Evolutionary conservation across 495 filamentous ascomycete genomes (phyloP).

Genomic region (Lichina pygmaea): DNA sequence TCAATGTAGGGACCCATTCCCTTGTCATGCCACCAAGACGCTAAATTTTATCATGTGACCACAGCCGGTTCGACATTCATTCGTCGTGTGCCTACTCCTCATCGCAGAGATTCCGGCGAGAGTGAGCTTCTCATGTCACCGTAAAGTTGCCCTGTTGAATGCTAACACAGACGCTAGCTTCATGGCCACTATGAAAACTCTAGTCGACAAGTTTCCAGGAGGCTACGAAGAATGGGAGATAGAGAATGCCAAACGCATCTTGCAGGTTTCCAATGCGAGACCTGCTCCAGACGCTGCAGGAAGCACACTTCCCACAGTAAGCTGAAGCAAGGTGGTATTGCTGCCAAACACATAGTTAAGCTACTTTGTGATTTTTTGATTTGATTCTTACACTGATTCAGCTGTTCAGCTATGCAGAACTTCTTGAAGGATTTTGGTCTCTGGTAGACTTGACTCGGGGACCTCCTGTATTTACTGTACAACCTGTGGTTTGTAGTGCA

Average conservation of each 20-base stretch:
- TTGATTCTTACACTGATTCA: too few relatives aligned
- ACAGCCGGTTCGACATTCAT: not conserved
- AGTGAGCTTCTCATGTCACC: not conserved
- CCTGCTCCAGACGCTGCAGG: too few relatives aligned
- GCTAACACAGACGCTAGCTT: not conserved
- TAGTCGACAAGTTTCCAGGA: constrained; percentile 1
- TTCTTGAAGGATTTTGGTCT: too few relatives aligned
- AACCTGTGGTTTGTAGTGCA: too few relatives aligned
- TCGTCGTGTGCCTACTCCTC: not conserved
- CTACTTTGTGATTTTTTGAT: too few relatives aligned
- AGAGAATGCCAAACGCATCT: not conserved
- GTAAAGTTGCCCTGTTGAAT: not conserved
- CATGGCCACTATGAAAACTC: not conserved
- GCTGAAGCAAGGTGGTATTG: too few relatives aligned
- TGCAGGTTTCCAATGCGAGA: too few relatives aligned
- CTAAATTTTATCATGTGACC: not conserved
- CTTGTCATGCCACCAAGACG: not conserved
- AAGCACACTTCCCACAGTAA: too few relatives aligned
- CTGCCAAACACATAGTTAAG: too few relatives aligned
- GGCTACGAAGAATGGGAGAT: not conserved
- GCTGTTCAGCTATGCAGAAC: too few relatives aligned
- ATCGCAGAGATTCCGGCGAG: not conserved
- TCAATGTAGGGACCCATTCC: not conserved
- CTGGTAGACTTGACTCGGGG: too few relatives aligned
- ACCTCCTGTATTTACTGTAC: too few relatives aligned